These are phyloP conservation scores for Pseudozyma pruni DNA, from an alignment of 1,284 basidiomycete species.

Conservation along the genomic window DNA sequence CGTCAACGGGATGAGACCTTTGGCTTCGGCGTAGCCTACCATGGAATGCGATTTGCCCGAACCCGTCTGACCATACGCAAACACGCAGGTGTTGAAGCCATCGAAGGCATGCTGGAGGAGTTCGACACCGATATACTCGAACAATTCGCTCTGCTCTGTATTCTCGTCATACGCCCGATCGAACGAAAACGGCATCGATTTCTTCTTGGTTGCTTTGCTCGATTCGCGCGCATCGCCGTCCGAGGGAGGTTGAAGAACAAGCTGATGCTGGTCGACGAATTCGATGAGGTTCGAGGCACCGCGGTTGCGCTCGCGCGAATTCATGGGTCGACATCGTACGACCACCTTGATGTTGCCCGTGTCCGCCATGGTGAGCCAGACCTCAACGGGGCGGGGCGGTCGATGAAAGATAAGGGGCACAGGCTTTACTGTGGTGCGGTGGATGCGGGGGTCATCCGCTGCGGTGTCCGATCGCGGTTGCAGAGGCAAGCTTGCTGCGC, in stretches of 20 bases:
- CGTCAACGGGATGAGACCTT: slow-evolving; percentile 96
- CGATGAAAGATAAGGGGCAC: too few species aligned
- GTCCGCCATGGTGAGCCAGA: slow-evolving; percentile 61
- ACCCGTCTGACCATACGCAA: slow-evolving; percentile 64
- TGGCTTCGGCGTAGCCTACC: slow-evolving; percentile 80
- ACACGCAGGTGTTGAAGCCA: slow-evolving; percentile 84
- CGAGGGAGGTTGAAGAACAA: slow-evolving; percentile 56
- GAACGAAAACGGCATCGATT: slow-evolving; percentile 64
- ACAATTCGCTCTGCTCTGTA: slow-evolving; percentile 76
- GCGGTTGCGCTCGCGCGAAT: slow-evolving; percentile 55
- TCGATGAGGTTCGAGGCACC: slow-evolving; percentile 62
- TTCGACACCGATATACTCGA: slow-evolving; percentile 93
- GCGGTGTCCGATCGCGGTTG: too few species aligned
- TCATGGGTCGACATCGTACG: slow-evolving; percentile 64
- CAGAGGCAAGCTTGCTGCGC: too few species aligned
- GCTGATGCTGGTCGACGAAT: slow-evolving; percentile 50
- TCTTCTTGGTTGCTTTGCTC: slow-evolving; percentile 60
- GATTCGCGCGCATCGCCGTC: slow-evolving; percentile 50
- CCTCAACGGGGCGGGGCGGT: too few species aligned
- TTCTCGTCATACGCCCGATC: slow-evolving; percentile 62
- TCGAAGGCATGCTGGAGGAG: slow-evolving; percentile 92
- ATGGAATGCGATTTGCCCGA: slow-evolving; percentile 57
- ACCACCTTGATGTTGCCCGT: slow-evolving; percentile 66
- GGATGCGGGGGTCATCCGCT: too few species aligned
- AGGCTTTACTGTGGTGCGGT: too few species aligned